phyloP scores from a whole-genome alignment of 305 asterid species.

The Fraxinus sp. region DNA sequence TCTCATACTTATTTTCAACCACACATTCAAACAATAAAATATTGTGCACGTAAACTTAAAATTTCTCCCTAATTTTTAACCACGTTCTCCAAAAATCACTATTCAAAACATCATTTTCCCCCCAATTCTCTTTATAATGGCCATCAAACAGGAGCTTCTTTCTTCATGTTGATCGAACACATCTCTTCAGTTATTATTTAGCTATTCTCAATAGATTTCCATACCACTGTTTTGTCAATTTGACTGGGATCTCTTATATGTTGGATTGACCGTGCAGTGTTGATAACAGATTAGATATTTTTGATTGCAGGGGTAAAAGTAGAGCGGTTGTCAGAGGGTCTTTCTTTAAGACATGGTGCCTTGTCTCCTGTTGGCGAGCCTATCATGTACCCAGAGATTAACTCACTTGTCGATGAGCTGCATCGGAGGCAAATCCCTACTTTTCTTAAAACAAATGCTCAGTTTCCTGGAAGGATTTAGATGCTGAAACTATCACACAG shows the following conservation, averaged over 20 bases:
- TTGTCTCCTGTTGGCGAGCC: constrained; percentile 97
- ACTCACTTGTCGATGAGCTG: constrained; percentile 77
- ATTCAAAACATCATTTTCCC: too few species aligned
- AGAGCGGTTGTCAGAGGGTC: constrained; percentile 82
- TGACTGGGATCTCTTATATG: not conserved
- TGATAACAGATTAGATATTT: constrained; percentile 27
- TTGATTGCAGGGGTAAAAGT: constrained; percentile 71
- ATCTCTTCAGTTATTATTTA: not conserved
- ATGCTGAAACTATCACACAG: constrained; percentile 73
- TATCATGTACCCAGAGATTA: constrained; percentile 96
- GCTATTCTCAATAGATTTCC: not conserved
- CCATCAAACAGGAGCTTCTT: not conserved
- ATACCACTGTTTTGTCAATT: not conserved
- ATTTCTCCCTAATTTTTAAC: too few species aligned
- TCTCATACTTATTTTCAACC: too few species aligned
- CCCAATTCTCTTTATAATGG: too few species aligned
- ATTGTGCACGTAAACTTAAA: too few species aligned
- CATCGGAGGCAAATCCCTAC: constrained; percentile 82
- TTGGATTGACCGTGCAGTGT: not conserved
- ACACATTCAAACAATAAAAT: too few species aligned
- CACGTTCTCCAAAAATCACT: too few species aligned
- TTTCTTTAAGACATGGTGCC: constrained; percentile 90
- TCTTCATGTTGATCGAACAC: not conserved
- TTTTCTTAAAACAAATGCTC: constrained; percentile 93
- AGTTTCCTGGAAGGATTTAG: constrained; percentile 84